These are phyloP conservation scores for Zygosaccharomyces gambellarensis DNA, from an alignment of 805 yeast genomes.

Conservation along the genomic window DNA sequence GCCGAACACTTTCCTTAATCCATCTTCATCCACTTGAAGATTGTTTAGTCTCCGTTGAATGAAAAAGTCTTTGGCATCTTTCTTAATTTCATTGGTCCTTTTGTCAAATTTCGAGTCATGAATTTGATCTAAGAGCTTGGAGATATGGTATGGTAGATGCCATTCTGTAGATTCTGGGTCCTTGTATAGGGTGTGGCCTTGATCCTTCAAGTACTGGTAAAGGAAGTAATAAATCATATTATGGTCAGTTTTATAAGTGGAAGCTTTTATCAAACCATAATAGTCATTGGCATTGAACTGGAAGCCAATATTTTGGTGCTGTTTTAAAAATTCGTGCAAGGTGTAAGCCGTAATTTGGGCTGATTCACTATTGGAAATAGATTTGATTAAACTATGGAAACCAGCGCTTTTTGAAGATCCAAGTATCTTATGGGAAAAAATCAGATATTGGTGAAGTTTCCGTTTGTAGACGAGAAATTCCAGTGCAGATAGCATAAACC, in stretches of 20 bases:
- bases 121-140: constrained; percentile 3
- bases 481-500: constrained; percentile 14
- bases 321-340: constrained; percentile 10
- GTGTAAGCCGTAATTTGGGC: constrained; percentile 14
- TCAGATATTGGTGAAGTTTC: constrained; percentile 7
- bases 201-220: constrained; percentile 4
- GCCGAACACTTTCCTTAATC: constrained; percentile 10
- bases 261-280: constrained; percentile 13
- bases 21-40: neutral
- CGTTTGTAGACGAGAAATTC: constrained; percentile 13
- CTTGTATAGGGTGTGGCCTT: constrained; percentile 7
- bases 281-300: constrained; percentile 16
- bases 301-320: constrained; percentile 2
- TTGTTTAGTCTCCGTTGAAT: neutral
- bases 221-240: constrained; percentile 12
- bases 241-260: constrained; percentile 8
- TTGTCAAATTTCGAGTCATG: constrained; percentile 2
- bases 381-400: constrained; percentile 15
- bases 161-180: constrained; percentile 1
- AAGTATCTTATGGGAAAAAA: constrained; percentile 10
- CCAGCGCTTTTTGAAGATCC: constrained; percentile 8
- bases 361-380: constrained; percentile 13
- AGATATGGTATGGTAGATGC: constrained; percentile 11
- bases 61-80: constrained; percentile 7
- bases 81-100: constrained; percentile 7